Base-by-base conservation (phyloP, 768 basidiomycete genomes). In the Agrocybe pediades region DNA sequence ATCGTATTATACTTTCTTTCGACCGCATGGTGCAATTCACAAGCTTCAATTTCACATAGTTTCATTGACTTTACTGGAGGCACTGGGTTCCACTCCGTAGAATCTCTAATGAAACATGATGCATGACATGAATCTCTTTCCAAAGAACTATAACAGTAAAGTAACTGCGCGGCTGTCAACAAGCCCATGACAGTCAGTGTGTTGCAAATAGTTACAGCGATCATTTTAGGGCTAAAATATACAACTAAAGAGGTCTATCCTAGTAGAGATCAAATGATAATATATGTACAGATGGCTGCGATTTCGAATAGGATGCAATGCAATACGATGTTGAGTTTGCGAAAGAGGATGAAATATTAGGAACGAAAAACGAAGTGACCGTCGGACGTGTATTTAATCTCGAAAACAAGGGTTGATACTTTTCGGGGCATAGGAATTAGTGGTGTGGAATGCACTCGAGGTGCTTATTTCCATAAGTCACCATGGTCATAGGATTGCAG, bases 381-480 rank as follows among this genome's bases (percentile, higher is more conserved):
- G 11, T 11, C 13, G 33, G 33, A 36, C 33, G 33, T 36, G 33
- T 36, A 36, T 36, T 15, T 13, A 36, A 3, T 40, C 36, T 26
- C 24, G 49, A 39, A n/a, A 21, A 41, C 21, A 26, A 24, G 21
- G 41, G 3, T 9, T 21, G 24, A 39, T 55, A 44, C 53, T 49
- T 54, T 49, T 27, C 21, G 17, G 11, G n/a, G 30, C 8, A 21
- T 29, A n/a, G n/a, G n/a, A n/a, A 36, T 23, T 13, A 24, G 26
- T 19, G 2, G 39, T 41, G 33, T 9, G 13, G 19, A 21, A 30
- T 15, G 23, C 5, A 9, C 20, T 23, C 19, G 9, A 3, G 7
- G 4, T 13, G 33, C 16, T 52, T 57, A 66, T 41, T 59, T 55
- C 67, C 67, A 68, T 44, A 68, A 40, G 46, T 66, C 64, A 9